phyloP scores from a whole-genome alignment of 2,329 filamentous ascomycete genomes.

The Penicillium sp. region DNA sequence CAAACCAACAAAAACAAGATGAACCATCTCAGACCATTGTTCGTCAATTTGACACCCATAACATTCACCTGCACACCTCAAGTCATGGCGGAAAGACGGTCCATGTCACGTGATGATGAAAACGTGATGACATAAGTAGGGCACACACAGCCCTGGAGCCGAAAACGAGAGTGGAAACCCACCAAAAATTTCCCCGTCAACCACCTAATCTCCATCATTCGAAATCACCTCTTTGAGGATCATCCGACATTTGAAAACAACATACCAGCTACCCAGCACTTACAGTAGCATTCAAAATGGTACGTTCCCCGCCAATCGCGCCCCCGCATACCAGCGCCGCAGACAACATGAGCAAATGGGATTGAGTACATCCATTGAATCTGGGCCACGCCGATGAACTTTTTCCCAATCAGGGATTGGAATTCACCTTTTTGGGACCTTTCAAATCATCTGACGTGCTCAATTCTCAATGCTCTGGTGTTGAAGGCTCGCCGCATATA shows the following conservation, averaged over 20 bases:
- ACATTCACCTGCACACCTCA: not conserved
- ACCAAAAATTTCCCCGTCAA: slow-evolving; percentile 20
- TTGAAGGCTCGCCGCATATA: too few relatives aligned
- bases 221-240: slow-evolving; percentile 51
- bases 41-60: too few relatives aligned
- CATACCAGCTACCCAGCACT: slow-evolving; percentile 26
- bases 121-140: slow-evolving; percentile 32
- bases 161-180: slow-evolving; percentile 27
- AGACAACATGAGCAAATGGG: slow-evolving; percentile 10
- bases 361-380: slow-evolving; percentile 4
- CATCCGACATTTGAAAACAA: slow-evolving; percentile 48
- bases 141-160: slow-evolving; percentile 33
- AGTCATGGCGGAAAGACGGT: not conserved
- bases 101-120: not conserved
- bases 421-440: too few relatives aligned
- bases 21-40: too few relatives aligned
- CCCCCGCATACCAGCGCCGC: not conserved
- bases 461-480: too few relatives aligned
- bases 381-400: too few relatives aligned
- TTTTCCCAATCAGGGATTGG: too few relatives aligned
- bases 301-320: slow-evolving; percentile 26
- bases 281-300: slow-evolving; percentile 44
- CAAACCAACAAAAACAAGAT: too few relatives aligned
- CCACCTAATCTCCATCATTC: slow-evolving; percentile 24
- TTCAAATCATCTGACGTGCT: too few relatives aligned